phyloP scores from a whole-genome alignment of 2,329 filamentous ascomycete genomes.

The Aspergillus arachidicola region DNA sequence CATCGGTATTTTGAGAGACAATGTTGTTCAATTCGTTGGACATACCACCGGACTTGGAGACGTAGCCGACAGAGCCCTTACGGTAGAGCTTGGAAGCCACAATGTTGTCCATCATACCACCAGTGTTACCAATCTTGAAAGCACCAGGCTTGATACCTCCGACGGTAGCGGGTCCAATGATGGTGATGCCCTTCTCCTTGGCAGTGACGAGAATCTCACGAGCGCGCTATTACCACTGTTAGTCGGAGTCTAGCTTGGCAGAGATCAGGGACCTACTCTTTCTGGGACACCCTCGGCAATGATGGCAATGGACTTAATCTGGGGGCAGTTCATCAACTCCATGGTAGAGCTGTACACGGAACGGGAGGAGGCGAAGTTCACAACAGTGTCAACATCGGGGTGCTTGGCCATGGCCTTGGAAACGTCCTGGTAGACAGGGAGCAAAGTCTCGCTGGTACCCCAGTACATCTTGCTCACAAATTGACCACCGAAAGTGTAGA shows the following conservation, averaged over 20 bases:
- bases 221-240: constrained; percentile 66
- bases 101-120: constrained; percentile 99
- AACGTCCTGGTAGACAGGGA: constrained; percentile 96
- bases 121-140: constrained; percentile 99
- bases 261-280: constrained; percentile 62
- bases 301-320: constrained; percentile 98
- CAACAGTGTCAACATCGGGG: constrained; percentile 92
- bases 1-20: constrained; percentile 91
- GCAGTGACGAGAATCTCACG: constrained; percentile 97
- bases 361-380: constrained; percentile 99
- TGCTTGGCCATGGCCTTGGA: constrained; percentile 95
- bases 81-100: constrained; percentile 99
- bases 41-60: constrained; percentile 99
- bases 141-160: constrained; percentile 99
- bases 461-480: constrained; percentile 99
- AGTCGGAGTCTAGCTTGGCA: constrained; percentile 5
- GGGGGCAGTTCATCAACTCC: constrained; percentile 95
- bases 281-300: constrained; percentile 99
- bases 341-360: constrained; percentile 98
- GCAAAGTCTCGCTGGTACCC: constrained; percentile 98
- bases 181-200: constrained; percentile 98
- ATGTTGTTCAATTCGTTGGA: constrained; percentile 99
- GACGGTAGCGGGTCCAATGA: constrained; percentile 96
- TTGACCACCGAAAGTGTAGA: constrained; percentile 99
- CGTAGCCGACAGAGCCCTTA: constrained; percentile 97